Percentiles rank a stretch among this genome's conserved stretches.
These are phyloP conservation scores for Solanum ossicruentum DNA, from an alignment of 257 asterid genomes.

Conservation along the genomic window DNA sequence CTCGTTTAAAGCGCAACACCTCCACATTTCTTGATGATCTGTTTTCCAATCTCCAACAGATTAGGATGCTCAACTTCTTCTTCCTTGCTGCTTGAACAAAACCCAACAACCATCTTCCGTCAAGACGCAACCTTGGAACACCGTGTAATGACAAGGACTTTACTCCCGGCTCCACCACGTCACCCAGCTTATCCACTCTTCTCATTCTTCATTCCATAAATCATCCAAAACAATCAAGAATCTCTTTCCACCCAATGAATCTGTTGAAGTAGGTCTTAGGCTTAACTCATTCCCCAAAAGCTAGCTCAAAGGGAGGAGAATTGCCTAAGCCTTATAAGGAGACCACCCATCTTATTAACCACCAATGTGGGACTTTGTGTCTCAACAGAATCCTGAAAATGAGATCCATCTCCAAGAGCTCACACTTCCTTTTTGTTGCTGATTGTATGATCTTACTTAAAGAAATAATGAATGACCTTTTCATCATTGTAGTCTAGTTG, in stretches of 20 bases:
- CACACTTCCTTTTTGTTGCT: background rate
- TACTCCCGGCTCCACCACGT: slow-evolving; percentile 13
- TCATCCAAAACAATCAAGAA: background rate
- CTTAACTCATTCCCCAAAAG: too few species aligned
- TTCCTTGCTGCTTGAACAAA: slow-evolving; percentile 8
- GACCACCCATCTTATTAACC: too few species aligned
- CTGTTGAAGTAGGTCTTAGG: too few species aligned
- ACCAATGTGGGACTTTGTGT: too few species aligned
- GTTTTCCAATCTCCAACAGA: slow-evolving; percentile 6
- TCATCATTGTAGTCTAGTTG: slow-evolving; percentile 11
- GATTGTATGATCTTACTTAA: background rate
- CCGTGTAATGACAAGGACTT: too few species aligned
- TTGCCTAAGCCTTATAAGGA: too few species aligned
- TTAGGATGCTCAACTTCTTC: slow-evolving; percentile 1
- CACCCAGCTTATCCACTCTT: slow-evolving; percentile 2
- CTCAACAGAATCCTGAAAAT: background rate
- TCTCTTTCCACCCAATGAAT: background rate
- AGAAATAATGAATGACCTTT: background rate
- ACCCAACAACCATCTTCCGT: slow-evolving; percentile 7
- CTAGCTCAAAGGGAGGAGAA: too few species aligned
- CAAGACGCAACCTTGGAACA: too few species aligned
- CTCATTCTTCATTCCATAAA: slow-evolving; percentile 4
- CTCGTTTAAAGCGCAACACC: slow-evolving; percentile 13
- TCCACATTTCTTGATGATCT: slow-evolving; percentile 12
- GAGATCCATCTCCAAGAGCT: background rate